phyloP scores from a whole-genome alignment of 2,329 filamentous ascomycete genomes.

The Cladosporium sp. region DNA sequence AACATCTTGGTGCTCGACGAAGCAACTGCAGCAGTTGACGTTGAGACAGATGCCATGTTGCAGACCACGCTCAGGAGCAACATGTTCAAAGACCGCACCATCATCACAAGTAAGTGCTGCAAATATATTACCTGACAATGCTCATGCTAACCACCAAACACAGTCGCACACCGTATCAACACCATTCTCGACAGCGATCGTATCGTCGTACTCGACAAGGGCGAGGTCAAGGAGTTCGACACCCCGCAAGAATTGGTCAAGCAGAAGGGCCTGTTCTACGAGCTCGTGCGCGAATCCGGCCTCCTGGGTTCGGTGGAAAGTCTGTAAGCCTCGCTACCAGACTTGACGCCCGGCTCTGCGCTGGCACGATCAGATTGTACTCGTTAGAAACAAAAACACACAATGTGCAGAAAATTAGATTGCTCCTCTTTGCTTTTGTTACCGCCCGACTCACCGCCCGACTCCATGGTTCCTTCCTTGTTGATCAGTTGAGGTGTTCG shows the following conservation, averaged over 20 bases:
- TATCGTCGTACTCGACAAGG: constrained; percentile 90
- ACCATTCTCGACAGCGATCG: constrained; percentile 88
- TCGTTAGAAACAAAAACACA: background rate
- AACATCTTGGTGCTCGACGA: constrained; percentile 98
- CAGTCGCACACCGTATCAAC: constrained; percentile 90
- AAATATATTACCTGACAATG: background rate
- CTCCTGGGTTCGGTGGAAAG: constrained; percentile 55
- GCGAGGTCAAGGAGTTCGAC: constrained; percentile 89
- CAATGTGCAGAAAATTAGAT: constrained; percentile 8
- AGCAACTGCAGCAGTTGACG: constrained; percentile 78
- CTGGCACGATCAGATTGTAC: constrained; percentile 13
- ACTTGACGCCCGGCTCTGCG: constrained; percentile 4
- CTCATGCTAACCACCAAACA: background rate
- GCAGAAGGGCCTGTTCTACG: constrained; percentile 78
- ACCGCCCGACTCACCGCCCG: background rate
- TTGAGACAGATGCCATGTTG: constrained; percentile 67
- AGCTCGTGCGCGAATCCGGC: constrained; percentile 88
- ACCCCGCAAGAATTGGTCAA: constrained; percentile 76
- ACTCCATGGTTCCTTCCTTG: background rate
- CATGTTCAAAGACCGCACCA: constrained; percentile 86
- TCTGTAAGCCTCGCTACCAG: constrained; percentile 12
- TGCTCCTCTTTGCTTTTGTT: background rate
- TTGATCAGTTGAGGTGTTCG: background rate
- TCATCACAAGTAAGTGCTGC: constrained; percentile 71
- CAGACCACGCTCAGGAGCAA: constrained; percentile 64